Evolutionary conservation across 75 land plant species (phyloP).

Genomic region (Pinus taeda): DNA sequence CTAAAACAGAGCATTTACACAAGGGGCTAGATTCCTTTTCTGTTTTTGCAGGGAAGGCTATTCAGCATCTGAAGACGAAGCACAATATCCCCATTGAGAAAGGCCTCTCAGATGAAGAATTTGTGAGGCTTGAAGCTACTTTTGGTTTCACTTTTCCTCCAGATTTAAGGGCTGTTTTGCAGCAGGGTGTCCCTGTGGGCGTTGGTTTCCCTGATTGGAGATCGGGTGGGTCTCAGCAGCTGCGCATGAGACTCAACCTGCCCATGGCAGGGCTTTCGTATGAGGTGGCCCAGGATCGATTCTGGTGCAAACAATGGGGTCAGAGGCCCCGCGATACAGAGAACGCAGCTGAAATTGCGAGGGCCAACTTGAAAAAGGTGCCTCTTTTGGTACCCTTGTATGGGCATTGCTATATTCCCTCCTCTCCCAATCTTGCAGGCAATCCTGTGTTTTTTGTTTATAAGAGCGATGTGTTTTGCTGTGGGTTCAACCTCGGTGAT

Average conservation of each 20-base stretch:
- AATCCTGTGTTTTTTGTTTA: slow-evolving; percentile 57
- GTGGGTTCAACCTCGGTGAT: slow-evolving; percentile 42
- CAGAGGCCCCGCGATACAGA: slow-evolving; percentile 57
- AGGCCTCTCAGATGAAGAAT: slow-evolving; percentile 77
- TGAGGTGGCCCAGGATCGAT: slow-evolving; percentile 45
- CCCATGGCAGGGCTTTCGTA: slow-evolving; percentile 65
- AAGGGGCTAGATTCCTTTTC: slow-evolving; percentile 37
- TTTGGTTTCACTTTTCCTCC: slow-evolving; percentile 85
- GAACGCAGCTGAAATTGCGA: slow-evolving; percentile 47
- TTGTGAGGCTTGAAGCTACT: slow-evolving; percentile 69
- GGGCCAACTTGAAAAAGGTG: slow-evolving; percentile 45
- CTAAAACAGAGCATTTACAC: slow-evolving; percentile 4
- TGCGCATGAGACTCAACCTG: slow-evolving; percentile 46
- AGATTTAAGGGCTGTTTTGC: slow-evolving; percentile 70
- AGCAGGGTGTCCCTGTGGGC: slow-evolving; percentile 70
- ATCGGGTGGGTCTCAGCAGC: slow-evolving; percentile 29
- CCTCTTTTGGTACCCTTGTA: slow-evolving; percentile 57
- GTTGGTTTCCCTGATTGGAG: slow-evolving; percentile 98
- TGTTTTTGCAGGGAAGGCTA: slow-evolving; percentile 34
- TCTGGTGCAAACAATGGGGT: slow-evolving; percentile 86
- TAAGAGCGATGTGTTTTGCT: slow-evolving; percentile 25
- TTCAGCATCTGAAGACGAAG: slow-evolving; percentile 44
- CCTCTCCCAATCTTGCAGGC: slow-evolving; percentile 43
- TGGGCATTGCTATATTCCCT: slow-evolving; percentile 47
- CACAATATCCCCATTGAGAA: slow-evolving; percentile 29